Evolutionary conservation across 202 grass and related monocot species (phyloP).

Genomic region (Brachypodium distachyon): DNA sequence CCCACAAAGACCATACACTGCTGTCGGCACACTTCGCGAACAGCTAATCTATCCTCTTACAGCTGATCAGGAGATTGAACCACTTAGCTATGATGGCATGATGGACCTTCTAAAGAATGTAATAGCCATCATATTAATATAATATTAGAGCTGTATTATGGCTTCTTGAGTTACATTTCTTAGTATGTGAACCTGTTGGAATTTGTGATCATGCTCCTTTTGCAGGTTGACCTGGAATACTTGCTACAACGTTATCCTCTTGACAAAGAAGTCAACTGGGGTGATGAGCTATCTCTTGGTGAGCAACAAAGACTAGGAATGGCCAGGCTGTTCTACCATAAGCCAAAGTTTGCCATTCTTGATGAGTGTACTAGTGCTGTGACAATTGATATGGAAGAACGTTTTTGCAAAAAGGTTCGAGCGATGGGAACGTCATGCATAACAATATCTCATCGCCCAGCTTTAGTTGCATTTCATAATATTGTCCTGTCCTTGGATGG

Average conservation of each 20-base stretch:
- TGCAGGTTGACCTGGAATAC: conserved; percentile 95
- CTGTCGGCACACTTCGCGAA: conserved; percentile 96
- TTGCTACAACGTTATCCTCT: conserved; percentile 89
- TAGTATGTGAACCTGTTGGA: conserved; percentile 17
- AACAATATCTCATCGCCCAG: conserved; percentile 95
- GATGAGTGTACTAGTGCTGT: conserved; percentile 99
- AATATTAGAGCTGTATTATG: background rate
- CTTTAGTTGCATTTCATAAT: conserved; percentile 97
- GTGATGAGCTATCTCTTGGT: conserved; percentile 91
- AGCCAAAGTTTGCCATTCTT: conserved; percentile 95
- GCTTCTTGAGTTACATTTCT: conserved; percentile 20
- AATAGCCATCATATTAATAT: conserved; percentile 28
- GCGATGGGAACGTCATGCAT: conserved; percentile 98
- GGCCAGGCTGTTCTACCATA: conserved; percentile 99
- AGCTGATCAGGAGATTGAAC: conserved; percentile 72
- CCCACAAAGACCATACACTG: conserved; percentile 96
- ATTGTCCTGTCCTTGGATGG: conserved; percentile 96
- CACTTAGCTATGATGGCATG: conserved; percentile 79
- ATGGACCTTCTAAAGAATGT: conserved; percentile 93
- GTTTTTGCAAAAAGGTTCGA: conserved; percentile 89
- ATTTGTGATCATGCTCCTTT: conserved; percentile 34
- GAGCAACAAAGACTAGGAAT: conserved; percentile 99
- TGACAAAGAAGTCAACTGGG: conserved; percentile 98
- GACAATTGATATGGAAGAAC: conserved; percentile 97
- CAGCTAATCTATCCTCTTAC: conserved; percentile 97